phyloP scores from a whole-genome alignment of 208 protist genomes.

The Leishmania tarentolae region DNA sequence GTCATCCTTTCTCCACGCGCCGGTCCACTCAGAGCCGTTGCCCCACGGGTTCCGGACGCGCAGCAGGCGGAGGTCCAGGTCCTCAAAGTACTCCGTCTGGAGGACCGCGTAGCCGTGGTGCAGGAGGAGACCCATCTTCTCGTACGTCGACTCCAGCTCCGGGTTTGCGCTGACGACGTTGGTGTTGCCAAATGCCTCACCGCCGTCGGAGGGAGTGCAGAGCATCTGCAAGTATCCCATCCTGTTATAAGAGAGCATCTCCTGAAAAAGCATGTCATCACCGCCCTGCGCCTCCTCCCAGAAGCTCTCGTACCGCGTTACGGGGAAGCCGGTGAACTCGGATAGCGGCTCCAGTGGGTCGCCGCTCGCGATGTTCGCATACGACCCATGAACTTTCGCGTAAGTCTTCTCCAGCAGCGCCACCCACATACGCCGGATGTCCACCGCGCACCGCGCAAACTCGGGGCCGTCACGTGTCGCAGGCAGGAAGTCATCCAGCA shows the following conservation, averaged over 20 bases:
- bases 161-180: conserved; percentile 37
- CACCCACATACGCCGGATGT: conserved; percentile 85
- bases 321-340: conserved; percentile 81
- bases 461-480: conserved; percentile 56
- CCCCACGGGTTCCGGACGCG: conserved; percentile 81
- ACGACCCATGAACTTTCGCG: conserved; percentile 83
- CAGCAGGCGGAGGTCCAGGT: conserved; percentile 67
- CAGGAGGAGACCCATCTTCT: conserved; percentile 58
- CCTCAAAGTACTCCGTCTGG: conserved; percentile 48
- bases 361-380: conserved; percentile 80
- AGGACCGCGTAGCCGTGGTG: conserved; percentile 75
- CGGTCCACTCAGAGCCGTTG: conserved; percentile 67
- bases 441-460: conserved; percentile 58
- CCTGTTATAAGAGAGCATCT: conserved; percentile 48
- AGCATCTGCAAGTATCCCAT: conserved; percentile 64
- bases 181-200: conserved; percentile 42
- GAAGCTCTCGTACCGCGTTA: conserved; percentile 63
- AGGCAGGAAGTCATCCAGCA: conserved; percentile 85
- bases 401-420: conserved; percentile 87
- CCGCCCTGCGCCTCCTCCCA: conserved; percentile 48
- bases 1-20: conserved; percentile 63
- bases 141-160: conserved; percentile 54
- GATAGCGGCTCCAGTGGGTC: conserved; percentile 72
- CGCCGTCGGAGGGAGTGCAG: conserved; percentile 60
- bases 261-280: conserved; percentile 59